Evolutionary conservation across 108 stramenopile species (phyloP), one percentile per base, ranked within the genome.

Genomic region (Nannochloropsis gaditana): DNA sequence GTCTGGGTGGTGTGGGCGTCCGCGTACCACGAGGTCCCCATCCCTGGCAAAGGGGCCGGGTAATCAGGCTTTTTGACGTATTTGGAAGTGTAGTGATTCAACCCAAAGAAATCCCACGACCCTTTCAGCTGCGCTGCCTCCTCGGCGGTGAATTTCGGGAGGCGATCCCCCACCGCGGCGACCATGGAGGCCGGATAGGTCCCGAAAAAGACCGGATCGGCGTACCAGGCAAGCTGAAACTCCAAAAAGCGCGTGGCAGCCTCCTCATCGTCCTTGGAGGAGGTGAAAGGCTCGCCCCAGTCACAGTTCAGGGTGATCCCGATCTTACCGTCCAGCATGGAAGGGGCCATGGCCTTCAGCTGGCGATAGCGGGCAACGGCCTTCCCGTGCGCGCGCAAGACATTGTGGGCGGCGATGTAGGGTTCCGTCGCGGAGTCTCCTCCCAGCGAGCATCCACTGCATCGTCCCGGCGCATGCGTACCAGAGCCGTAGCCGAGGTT

Each of bases 121-220:
- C 92, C 93, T 41, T 80, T 59, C 15, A 97, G 43, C 45, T 83
- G 45, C 90, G 82, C 19, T 19, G 45, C 17, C 84, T 94, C 91
- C 59, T 90, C 84, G 43, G 83, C 82, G 8, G 95, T 94, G 85
- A 96, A 96, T 21, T 31, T 42, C 9, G 95, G 97, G 41, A 97
- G 90, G 9, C 86, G 44, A n/a, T 83, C 88, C 8, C 94, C 93
- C 44, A 95, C 88, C 45, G 88, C 80, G 1, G 90, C 85, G 50
- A 85, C 86, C 95, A 97, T 95, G 21, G 91, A 92, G 10, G 41
- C 4, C 3, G 97, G 97, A 86, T 97, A 97, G 41, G 95, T 93
- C 11, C 97, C 95, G 80, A 91, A 86, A 45, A 86, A 86, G 21
- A 90, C 43, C 11, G 90, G 90, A 31, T 90, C 90, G 19, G 45